These are phyloP conservation scores for Cydonia oblonga DNA, from an alignment of 331 rosid species.

Conservation along the genomic window DNA sequence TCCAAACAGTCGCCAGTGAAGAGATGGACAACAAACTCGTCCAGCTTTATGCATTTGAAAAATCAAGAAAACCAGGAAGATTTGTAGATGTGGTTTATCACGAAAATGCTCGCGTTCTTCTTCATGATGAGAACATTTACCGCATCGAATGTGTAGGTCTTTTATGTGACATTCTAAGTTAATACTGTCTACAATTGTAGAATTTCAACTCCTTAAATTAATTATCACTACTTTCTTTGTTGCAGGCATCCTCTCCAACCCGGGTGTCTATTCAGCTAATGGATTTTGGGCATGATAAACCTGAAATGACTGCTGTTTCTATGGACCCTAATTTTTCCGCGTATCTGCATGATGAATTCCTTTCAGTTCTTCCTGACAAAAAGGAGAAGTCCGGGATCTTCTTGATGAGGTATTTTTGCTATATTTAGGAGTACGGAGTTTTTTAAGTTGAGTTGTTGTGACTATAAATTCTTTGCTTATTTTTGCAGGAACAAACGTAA, in stretches of 20 bases:
- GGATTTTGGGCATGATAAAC: constrained; percentile 92
- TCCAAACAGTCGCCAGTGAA: constrained; percentile 70
- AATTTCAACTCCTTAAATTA: constrained; percentile 1
- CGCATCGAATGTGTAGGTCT: constrained; percentile 79
- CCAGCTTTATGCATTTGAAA: constrained; percentile 78
- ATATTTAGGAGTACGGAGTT: neutral
- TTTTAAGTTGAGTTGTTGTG: constrained; percentile 9
- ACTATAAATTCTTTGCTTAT: constrained; percentile 13
- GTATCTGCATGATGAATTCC: constrained; percentile 67
- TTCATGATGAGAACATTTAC: constrained; percentile 92
- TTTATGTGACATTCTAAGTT: neutral
- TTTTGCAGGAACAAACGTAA: constrained; percentile 63
- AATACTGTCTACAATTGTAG: neutral
- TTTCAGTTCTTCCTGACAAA: constrained; percentile 57
- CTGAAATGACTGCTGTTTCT: constrained; percentile 86
- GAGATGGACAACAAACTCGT: constrained; percentile 96
- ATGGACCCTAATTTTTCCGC: constrained; percentile 90
- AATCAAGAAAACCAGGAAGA: constrained; percentile 72
- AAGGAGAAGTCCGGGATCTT: constrained; percentile 72
- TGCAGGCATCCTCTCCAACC: constrained; percentile 58
- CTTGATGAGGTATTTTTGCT: constrained; percentile 62
- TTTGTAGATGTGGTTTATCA: constrained; percentile 82
- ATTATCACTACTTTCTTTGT: constrained; percentile 5
- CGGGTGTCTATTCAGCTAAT: constrained; percentile 71
- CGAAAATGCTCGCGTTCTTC: constrained; percentile 91